Conservation (phyloP, 2,329 filamentous ascomycete genomes). For the Periconia macrospinosa region DNA sequence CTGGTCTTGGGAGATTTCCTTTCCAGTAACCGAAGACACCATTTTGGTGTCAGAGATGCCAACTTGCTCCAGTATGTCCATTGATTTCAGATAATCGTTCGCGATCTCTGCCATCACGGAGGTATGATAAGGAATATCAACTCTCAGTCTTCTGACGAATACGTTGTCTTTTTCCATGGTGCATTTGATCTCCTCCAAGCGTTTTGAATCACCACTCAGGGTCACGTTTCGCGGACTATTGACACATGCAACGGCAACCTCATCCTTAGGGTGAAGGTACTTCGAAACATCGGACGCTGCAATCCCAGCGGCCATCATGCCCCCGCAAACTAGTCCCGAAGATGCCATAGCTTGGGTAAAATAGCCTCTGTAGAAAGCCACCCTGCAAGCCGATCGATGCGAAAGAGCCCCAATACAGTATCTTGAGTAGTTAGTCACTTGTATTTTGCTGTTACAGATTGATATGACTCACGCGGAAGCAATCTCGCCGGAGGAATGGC, state of each 20-base stretch:
- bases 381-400: slow-evolving; percentile 1
- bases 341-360: background rate
- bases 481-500: slow-evolving; percentile 25
- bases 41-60: no score
- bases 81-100: no score
- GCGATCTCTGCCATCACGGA: background rate
- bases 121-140: background rate
- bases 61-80: no score
- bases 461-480: slow-evolving; percentile 10
- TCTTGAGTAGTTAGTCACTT: no score
- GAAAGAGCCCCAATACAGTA: slow-evolving; percentile 16
- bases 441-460: no score
- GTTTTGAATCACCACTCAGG: background rate
- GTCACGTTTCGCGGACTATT: background rate
- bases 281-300: background rate
- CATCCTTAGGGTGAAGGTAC: background rate
- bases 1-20: background rate
- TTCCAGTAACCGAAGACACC: background rate
- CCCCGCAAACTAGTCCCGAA: background rate
- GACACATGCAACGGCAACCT: background rate
- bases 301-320: background rate
- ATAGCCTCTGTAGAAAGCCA: background rate
- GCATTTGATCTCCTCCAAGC: background rate
- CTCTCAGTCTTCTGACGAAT: background rate
- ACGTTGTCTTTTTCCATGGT: background rate